Base-by-base conservation (phyloP, 306 rosid species). In the Clitoria ternatea region DNA sequence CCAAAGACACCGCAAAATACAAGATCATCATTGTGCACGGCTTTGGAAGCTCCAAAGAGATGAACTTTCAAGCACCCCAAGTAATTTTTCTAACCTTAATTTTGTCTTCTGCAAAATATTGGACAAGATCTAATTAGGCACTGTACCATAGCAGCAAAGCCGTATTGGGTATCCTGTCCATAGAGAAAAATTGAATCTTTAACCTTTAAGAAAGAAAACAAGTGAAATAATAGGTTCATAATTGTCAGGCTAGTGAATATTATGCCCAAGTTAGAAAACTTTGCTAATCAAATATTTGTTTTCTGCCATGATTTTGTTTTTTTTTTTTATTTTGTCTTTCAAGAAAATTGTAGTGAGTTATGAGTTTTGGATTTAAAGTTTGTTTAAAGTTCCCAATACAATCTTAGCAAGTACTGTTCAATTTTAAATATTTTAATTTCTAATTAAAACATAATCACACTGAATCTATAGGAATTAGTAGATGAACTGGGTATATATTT, bases 401-500 rank as follows among this genome's bases (percentile, higher is more conserved):
- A 56, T 29, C 13, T 17, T 69, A 37, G 8, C n/a, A 68, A 68
- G 11, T 45, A 57, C 22, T 35, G 8, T 12, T 49, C n/a, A 53
- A 24, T 79, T 79, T 74, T 1, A 70, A 72, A 29, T 20, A 40
- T 27, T 54, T 20, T 26, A 54, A 54, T n/a, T 67, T 52, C 48
- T 53, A 49, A 66, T 27, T 63, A 74, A 74, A 49, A 77, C 19
- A 73, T 69, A 42, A 69, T 68, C 13, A 40, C 24, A 45, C 13
- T 73, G 78, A 64, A 78, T 78, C 29, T 83, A 17, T 82, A 93
- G 97, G 97, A 93, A 56, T 77, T 90, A 59, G 81, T 90, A 79
- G 92, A 85, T 52, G 92, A 88, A 66, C 49, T 93, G 80, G 91
- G 96, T 13, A 82, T 92, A 81, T 92, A 88, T 77, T 81, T 88